Base-by-base conservation (phyloP, 2,329 filamentous ascomycete genomes). In the Aspergillus thermomutatus region DNA sequence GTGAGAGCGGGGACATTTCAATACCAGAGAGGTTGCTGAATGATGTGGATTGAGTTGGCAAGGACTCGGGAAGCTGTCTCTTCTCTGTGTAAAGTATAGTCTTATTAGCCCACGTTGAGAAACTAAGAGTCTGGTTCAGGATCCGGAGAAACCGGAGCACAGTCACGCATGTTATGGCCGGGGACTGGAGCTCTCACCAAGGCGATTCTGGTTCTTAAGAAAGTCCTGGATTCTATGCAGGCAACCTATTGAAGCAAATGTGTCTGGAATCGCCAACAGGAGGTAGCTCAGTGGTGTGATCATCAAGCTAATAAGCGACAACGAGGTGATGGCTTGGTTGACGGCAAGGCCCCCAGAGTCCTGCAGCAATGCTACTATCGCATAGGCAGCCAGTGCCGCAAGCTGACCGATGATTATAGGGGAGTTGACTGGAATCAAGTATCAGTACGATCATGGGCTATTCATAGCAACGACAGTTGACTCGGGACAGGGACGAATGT, bases 301-400 rank as follows among this genome's bases (percentile, higher is more conserved):
- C 21, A 77, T 60, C 7, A 77, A 59, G 1, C 65, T 69, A 34
- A 76, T 73, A 1, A 77, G 66, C 1, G 75, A 75, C 5, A 77
- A 60, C 1, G 75, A 74, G 1, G 74, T 75, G 54, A 75, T 75
- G 1, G 75, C 71, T 52, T 66, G 69, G 2, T 66, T 67, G 11
- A 72, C 73, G 21, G 74, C 65, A n/a, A 77, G 66, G 11, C 59
- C 59, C 0, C 26, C 50, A 14, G 61, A 54, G 2, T 55, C 62
- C 23, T 59, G 59, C 3, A 61, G 19, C 26, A 37, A 19, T 7
- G 61, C 58, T 43, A 62, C 25, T 40, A 64, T 56, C 3, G 57
- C 58, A 57, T 66, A 66, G 25, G 59, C 53, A n/a, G 58, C 49
- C 4, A 59, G 54, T 2, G 64, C 66, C 7, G 49, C 61, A 21